Evolutionary conservation across 305 asterid species (phyloP).

Genomic region (Fraxinus paxiana): DNA sequence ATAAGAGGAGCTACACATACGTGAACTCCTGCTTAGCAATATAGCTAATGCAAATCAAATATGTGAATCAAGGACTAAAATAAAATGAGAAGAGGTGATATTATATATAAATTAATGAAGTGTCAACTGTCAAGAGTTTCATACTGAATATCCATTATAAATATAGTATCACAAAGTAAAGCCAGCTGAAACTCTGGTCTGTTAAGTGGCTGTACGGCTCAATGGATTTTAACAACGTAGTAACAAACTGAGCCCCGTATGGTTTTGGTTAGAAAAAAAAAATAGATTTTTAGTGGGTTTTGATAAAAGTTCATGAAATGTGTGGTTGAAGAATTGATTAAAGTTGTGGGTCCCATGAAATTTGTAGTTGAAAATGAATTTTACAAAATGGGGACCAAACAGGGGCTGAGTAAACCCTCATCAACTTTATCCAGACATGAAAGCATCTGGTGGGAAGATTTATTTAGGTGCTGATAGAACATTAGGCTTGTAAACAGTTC

Average conservation of each 20-base stretch:
- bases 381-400: not conserved
- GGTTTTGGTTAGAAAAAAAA: not conserved
- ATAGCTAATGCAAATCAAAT: constrained; percentile 8
- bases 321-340: not conserved
- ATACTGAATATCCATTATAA: not conserved
- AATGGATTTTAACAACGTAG: not conserved
- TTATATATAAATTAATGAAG: not conserved
- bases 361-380: not conserved
- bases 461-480: constrained; percentile 6
- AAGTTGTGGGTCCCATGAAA: not conserved
- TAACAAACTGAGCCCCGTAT: not conserved
- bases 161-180: constrained; percentile 3
- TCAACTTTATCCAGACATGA: not conserved
- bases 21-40: not conserved
- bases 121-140: constrained; percentile 13
- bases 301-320: not conserved
- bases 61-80: not conserved
- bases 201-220: not conserved
- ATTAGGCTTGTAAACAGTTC: not conserved
- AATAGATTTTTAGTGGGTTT: not conserved
- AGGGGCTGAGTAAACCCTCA: not conserved
- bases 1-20: not conserved
- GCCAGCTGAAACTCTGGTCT: not conserved
- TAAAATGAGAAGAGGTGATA: not conserved
- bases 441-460: not conserved